Percentiles rank a stretch among this genome's conserved stretches.
phyloP scores from a whole-genome alignment of 371 early-diverging fungal genomes.

The Dentiscutata heterogama region DNA sequence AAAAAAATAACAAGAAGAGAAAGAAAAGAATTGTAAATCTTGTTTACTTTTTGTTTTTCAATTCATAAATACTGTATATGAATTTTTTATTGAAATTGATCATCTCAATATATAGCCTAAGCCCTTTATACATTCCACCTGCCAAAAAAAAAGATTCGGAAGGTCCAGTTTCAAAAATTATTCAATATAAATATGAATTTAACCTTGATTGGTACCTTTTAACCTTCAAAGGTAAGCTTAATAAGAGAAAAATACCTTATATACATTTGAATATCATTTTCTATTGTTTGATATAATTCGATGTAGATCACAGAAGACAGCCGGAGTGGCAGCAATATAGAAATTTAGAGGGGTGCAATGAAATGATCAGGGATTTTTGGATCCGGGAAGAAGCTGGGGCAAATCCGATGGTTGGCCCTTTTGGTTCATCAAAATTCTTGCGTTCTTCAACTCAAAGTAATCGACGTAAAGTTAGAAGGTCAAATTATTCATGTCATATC shows the following conservation, averaged over 20 bases:
- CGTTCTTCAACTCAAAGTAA: too few species aligned
- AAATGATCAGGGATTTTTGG: background rate
- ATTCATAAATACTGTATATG: too few species aligned
- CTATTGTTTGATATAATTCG: background rate
- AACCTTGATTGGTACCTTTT: background rate
- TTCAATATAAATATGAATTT: background rate
- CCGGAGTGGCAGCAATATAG: constrained; percentile 1
- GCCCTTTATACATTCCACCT: too few species aligned
- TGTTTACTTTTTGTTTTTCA: too few species aligned
- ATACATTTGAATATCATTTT: background rate
- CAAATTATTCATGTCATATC: too few species aligned
- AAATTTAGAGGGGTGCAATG: background rate
- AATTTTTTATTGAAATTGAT: too few species aligned
- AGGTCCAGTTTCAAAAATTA: background rate
- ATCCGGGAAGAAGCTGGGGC: background rate
- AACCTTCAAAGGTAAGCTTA: background rate
- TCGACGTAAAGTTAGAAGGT: too few species aligned
- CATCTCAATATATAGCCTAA: too few species aligned
- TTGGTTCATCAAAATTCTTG: background rate
- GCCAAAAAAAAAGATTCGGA: too few species aligned
- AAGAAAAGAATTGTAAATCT: too few species aligned
- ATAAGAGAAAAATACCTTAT: background rate
- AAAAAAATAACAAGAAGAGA: too few species aligned
- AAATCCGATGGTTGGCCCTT: background rate
- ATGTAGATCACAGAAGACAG: background rate